These are phyloP conservation scores for Exophiala viscosa DNA, from an alignment of 2,329 filamentous ascomycete genomes.

Conservation along the genomic window DNA sequence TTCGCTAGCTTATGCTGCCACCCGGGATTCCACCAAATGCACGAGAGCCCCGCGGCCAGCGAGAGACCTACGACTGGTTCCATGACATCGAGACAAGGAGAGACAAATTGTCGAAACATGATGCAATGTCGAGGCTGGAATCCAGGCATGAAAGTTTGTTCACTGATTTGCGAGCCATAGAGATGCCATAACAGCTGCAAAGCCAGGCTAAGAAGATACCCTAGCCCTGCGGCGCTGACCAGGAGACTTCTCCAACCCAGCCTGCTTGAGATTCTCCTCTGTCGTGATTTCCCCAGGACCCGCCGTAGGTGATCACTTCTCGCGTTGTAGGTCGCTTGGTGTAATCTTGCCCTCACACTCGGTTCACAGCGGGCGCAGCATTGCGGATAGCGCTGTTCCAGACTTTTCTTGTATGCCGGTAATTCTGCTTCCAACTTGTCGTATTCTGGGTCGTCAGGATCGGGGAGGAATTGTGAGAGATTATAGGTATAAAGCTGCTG, in stretches of 20 bases:
- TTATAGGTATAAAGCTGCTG: constrained; percentile 75
- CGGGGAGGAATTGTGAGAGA: constrained; percentile 74
- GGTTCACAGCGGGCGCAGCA: constrained; percentile 79
- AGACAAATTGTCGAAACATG: constrained; percentile 2
- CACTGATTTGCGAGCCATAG: constrained; percentile 32
- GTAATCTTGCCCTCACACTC: constrained; percentile 65
- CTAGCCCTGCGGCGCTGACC: constrained; percentile 41
- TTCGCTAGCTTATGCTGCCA: constrained; percentile 43
- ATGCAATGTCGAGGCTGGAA: constrained; percentile 13
- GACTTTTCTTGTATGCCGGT: constrained; percentile 64
- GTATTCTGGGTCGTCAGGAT: constrained; percentile 64
- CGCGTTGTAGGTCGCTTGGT: constrained; percentile 71
- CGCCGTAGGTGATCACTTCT: constrained; percentile 75
- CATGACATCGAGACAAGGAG: constrained; percentile 16
- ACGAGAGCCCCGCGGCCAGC: constrained; percentile 42
- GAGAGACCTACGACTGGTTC: constrained; percentile 26
- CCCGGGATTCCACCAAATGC: constrained; percentile 50
- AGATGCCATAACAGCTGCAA: constrained; percentile 44
- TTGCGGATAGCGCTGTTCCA: constrained; percentile 83
- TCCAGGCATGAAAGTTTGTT: constrained; percentile 19
- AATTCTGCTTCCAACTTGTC: constrained; percentile 64
- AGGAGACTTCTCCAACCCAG: constrained; percentile 45
- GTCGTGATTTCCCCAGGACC: constrained; percentile 63
- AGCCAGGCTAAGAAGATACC: constrained; percentile 42
- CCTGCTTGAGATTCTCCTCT: constrained; percentile 34